Conservation (phyloP, 2,329 filamentous ascomycete genomes). For the Cucurbitaria berberidis region DNA sequence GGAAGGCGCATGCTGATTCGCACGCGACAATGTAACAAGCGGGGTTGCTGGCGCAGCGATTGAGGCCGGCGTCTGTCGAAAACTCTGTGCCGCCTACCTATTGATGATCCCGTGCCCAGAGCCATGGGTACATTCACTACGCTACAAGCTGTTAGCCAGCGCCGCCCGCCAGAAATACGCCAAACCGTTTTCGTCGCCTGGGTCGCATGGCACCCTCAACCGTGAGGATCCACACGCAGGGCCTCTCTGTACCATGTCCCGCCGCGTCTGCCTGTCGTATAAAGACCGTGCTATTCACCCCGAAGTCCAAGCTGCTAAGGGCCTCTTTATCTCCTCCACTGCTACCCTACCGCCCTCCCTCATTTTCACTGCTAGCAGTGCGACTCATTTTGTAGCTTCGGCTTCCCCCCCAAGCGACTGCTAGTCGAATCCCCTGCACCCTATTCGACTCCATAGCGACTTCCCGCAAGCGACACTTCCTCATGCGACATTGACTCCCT, state of each 20-base stretch:
- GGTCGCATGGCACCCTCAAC: conserved; percentile 28
- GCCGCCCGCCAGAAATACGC: conserved; percentile 19
- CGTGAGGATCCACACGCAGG: conserved; percentile 29
- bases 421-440: conserved; percentile 15
- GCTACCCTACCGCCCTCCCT: conserved; percentile 13
- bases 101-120: conserved; percentile 34
- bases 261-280: conserved; percentile 32
- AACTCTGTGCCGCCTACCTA: conserved; percentile 38
- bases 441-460: conserved; percentile 22
- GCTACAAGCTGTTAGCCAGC: conserved; percentile 22
- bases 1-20: conserved; percentile 18
- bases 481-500: conserved; percentile 20
- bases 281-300: conserved; percentile 32
- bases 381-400: conserved; percentile 29
- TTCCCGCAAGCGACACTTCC: conserved; percentile 14
- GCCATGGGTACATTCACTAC: conserved; percentile 20
- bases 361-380: conserved; percentile 31
- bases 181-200: conserved; percentile 18
- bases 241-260: conserved; percentile 23
- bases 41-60: conserved; percentile 24
- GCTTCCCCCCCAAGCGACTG: conserved; percentile 24
- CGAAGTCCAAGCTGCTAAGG: conserved; percentile 15
- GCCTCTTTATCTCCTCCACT: conserved; percentile 18
- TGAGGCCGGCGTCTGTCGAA: conserved; percentile 23
- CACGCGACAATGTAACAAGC: conserved; percentile 24